Conservation (phyloP, 164 flowering plant species). For the Nelumbo lutea region DNA sequence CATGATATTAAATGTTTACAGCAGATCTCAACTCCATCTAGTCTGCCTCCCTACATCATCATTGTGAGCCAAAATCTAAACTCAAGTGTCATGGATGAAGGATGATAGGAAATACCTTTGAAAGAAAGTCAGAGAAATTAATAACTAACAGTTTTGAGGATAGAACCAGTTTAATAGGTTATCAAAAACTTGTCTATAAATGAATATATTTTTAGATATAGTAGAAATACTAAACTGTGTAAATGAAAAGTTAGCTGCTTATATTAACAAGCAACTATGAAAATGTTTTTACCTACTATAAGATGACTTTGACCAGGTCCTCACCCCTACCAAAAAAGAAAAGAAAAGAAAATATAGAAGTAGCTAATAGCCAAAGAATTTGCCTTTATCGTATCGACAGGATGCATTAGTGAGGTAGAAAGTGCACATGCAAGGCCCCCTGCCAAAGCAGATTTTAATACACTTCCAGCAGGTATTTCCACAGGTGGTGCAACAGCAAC, state of each 20-base stretch:
- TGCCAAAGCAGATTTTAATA: slow-evolving; percentile 87
- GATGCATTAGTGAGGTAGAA: slow-evolving; percentile 76
- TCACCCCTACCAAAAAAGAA: too few species aligned
- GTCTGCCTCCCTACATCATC: neutral
- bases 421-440: slow-evolving; percentile 96
- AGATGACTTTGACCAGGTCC: too few species aligned
- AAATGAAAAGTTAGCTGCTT: too few species aligned
- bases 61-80: neutral
- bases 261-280: too few species aligned
- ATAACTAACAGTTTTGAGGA: too few species aligned
- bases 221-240: too few species aligned
- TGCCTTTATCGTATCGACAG: slow-evolving; percentile 90
- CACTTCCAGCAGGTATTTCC: slow-evolving; percentile 86
- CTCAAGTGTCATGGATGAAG: neutral
- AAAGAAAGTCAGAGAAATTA: neutral
- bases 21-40: neutral
- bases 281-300: too few species aligned
- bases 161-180: too few species aligned
- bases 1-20: neutral
- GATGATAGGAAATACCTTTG: neutral
- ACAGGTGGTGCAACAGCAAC: slow-evolving; percentile 95
- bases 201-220: too few species aligned
- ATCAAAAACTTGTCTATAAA: too few species aligned
- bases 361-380: slow-evolving; percentile 6
- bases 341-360: neutral